These are phyloP conservation scores for Pleurostoma richardsiae DNA, from an alignment of 2,329 filamentous ascomycete genomes.

Conservation along the genomic window DNA sequence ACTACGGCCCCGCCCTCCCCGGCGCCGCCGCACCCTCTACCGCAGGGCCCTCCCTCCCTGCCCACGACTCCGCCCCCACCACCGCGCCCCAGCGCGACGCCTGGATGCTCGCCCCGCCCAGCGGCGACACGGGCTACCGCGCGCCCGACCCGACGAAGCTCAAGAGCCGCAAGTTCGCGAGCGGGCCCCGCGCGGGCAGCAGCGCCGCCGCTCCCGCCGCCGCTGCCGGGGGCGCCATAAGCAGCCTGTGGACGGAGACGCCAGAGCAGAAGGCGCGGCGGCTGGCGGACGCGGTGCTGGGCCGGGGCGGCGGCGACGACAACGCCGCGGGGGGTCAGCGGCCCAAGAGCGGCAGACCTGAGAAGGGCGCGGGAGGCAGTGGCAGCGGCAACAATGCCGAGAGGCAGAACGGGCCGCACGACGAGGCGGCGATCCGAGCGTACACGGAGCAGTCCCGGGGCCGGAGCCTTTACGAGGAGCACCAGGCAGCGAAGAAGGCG, in stretches of 20 bases:
- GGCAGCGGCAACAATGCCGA: slow-evolving; percentile 28
- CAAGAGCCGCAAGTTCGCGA: slow-evolving; percentile 76
- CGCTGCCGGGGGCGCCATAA: slow-evolving; percentile 41
- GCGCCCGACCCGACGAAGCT: slow-evolving; percentile 80
- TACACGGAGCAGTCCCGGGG: slow-evolving; percentile 50
- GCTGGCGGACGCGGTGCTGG: slow-evolving; percentile 76
- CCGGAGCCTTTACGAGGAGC: slow-evolving; percentile 55
- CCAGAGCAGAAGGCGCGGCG: slow-evolving; percentile 80
- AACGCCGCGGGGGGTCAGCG: slow-evolving; percentile 7
- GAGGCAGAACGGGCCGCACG: slow-evolving; percentile 53
- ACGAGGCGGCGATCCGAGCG: slow-evolving; percentile 35
- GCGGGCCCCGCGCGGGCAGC: slow-evolving; percentile 36
- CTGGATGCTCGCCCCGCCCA: slow-evolving; percentile 75
- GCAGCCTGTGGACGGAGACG: slow-evolving; percentile 85
- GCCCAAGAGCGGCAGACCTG: slow-evolving; percentile 46
- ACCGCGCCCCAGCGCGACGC: slow-evolving; percentile 66
- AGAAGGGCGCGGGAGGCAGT: slow-evolving; percentile 26
- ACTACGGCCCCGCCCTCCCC: slow-evolving; percentile 57
- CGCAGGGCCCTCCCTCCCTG: slow-evolving; percentile 36
- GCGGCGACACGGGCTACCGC: slow-evolving; percentile 43
- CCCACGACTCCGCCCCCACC: slow-evolving; percentile 21
- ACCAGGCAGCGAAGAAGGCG: slow-evolving; percentile 34
- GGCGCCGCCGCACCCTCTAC: slow-evolving; percentile 32
- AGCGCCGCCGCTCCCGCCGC: slow-evolving; percentile 19
- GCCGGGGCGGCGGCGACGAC: slow-evolving; percentile 49